Conservation (phyloP, 768 basidiomycete genomes). For the Psilocybe sp. region DNA sequence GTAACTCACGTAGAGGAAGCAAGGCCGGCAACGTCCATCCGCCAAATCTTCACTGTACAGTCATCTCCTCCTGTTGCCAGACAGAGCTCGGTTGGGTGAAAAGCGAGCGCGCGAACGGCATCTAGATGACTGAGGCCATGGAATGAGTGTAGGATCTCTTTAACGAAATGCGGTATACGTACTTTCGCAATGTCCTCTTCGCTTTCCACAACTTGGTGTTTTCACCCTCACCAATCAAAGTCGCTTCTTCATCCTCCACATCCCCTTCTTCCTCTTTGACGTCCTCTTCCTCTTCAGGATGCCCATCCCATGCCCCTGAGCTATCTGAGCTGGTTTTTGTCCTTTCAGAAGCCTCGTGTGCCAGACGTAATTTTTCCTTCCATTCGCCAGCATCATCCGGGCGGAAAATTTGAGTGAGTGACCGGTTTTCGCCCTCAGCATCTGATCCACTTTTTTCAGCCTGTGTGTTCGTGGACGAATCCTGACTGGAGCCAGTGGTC, state of each 20-base stretch:
- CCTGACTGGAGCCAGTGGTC: constrained; percentile 28
- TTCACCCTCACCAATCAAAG: constrained; percentile 66
- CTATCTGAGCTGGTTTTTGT: constrained; percentile 31
- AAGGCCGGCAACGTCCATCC: constrained; percentile 74
- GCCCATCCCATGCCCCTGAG: constrained; percentile 49
- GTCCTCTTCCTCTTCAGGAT: constrained; percentile 60
- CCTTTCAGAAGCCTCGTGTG: constrained; percentile 61
- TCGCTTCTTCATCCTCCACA: constrained; percentile 62
- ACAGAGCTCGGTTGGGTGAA: constrained; percentile 82
- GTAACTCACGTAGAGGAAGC: constrained; percentile 72
- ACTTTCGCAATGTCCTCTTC: constrained; percentile 88
- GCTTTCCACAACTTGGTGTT: constrained; percentile 79
- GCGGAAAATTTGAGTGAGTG: constrained; percentile 80
- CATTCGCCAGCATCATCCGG: constrained; percentile 86
- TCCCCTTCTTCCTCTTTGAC: constrained; percentile 70
- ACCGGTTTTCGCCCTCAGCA: constrained; percentile 45
- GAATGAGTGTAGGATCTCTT: constrained; percentile 9
- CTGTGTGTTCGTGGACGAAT: constrained; percentile 24
- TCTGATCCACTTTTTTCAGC: constrained; percentile 42
- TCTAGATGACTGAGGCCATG: constrained; percentile 77
- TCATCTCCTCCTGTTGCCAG: constrained; percentile 96
- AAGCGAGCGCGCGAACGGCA: constrained; percentile 85
- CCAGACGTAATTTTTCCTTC: constrained; percentile 72
- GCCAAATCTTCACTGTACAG: constrained; percentile 94
- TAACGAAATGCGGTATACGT: constrained; percentile 32